Evolutionary conservation across 192 early-diverging fungal species (phyloP).

Genomic region (Umbelopsis ramanniana): DNA sequence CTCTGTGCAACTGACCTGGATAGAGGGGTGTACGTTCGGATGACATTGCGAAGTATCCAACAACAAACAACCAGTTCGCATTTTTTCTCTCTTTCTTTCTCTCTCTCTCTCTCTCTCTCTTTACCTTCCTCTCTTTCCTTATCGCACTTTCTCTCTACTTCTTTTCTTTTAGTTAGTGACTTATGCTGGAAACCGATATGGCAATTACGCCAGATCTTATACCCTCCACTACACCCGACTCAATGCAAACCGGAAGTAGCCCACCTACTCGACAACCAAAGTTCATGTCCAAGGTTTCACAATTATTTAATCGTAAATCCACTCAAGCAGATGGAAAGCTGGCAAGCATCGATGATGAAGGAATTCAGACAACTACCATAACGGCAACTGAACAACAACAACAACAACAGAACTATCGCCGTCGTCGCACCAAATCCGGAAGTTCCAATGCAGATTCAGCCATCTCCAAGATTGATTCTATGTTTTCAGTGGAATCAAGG

Average conservation of each 20-base stretch:
- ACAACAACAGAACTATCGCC: constrained; percentile 21
- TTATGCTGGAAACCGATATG: constrained; percentile 19
- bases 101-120: background rate
- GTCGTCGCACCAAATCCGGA: constrained; percentile 21
- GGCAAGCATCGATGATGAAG: constrained; percentile 6
- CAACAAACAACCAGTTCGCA: constrained; percentile 12
- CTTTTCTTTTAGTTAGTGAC: background rate
- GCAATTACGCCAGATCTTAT: constrained; percentile 22
- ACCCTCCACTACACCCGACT: constrained; percentile 13
- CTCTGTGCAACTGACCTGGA: constrained; percentile 17
- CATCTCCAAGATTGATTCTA: constrained; percentile 14
- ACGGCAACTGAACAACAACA: background rate
- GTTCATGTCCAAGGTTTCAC: constrained; percentile 12
- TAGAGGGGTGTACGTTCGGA: background rate
- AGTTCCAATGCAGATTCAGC: constrained; percentile 17
- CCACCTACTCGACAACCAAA: constrained; percentile 12
- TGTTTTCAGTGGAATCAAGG: constrained; percentile 22
- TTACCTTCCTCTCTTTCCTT: background rate
- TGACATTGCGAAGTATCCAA: background rate
- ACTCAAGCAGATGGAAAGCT: constrained; percentile 7
- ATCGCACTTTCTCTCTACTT: background rate
- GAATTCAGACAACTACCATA: constrained; percentile 15
- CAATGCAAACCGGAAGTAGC: constrained; percentile 5
- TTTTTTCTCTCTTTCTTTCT: background rate
- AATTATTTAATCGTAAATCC: constrained; percentile 7